Evolutionary conservation across 2,329 filamentous ascomycete genomes (phyloP).

Genomic region (Tolypocladium album): DNA sequence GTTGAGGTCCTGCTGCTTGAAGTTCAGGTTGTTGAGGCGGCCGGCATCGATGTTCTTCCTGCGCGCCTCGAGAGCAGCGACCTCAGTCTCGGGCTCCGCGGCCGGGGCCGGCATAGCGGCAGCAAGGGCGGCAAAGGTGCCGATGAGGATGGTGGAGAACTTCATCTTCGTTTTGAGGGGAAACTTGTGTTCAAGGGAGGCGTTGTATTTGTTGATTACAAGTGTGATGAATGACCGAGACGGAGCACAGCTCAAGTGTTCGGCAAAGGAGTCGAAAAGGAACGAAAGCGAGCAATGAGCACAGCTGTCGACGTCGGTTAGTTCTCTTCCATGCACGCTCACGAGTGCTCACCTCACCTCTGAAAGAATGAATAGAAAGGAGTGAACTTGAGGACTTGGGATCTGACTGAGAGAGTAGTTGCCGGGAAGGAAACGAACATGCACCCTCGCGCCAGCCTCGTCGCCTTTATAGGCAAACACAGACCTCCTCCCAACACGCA

Average conservation of each 20-base stretch:
- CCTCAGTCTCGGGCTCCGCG: slow-evolving; percentile 8
- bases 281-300: slow-evolving; percentile 12
- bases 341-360: neutral
- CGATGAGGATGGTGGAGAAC: slow-evolving; percentile 32
- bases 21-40: slow-evolving; percentile 27
- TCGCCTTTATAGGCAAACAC: neutral
- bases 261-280: slow-evolving; percentile 6
- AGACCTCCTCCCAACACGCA: neutral
- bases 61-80: slow-evolving; percentile 24
- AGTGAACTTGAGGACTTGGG: neutral
- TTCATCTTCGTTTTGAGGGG: slow-evolving; percentile 32
- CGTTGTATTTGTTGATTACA: neutral
- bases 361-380: slow-evolving; percentile 1
- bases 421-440: neutral
- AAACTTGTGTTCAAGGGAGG: neutral
- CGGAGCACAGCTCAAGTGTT: slow-evolving; percentile 5
- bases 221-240: neutral
- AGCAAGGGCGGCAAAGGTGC: slow-evolving; percentile 32
- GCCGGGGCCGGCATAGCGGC: slow-evolving; percentile 28
- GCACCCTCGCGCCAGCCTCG: neutral
- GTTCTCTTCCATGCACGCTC: neutral
- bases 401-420: neutral
- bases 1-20: slow-evolving; percentile 29
- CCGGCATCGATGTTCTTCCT: slow-evolving; percentile 24
- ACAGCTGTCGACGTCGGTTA: neutral